These are phyloP conservation scores for Canavalia gladiata DNA, from an alignment of 306 rosid species.

Conservation along the genomic window DNA sequence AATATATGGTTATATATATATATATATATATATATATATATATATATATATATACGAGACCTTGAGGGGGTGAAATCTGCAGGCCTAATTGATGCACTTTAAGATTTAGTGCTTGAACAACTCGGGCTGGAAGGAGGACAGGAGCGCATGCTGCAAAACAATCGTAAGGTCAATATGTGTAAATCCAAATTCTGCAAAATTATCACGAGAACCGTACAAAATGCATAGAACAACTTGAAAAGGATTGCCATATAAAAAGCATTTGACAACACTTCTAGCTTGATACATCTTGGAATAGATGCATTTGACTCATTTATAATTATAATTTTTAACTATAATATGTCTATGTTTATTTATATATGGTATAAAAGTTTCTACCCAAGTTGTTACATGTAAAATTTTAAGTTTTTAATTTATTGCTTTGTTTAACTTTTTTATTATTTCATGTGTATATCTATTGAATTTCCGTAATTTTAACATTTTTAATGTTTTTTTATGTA, in stretches of 20 bases:
- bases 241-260: not conserved
- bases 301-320: too few species aligned
- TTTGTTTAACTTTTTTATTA: too few species aligned
- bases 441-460: too few species aligned
- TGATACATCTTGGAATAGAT: not conserved
- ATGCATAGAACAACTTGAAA: not conserved
- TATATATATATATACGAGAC: slow-evolving; percentile 25
- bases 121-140: slow-evolving; percentile 75
- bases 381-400: too few species aligned
- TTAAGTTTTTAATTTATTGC: too few species aligned
- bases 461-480: too few species aligned
- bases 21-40: too few species aligned
- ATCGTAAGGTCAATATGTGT: not conserved
- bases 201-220: too few species aligned
- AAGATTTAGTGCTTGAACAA: slow-evolving; percentile 78
- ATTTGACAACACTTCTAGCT: not conserved
- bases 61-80: slow-evolving; percentile 68
- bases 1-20: not conserved
- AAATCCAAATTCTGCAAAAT: not conserved
- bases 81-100: slow-evolving; percentile 70
- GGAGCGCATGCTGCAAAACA: slow-evolving; percentile 67
- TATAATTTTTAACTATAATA: too few species aligned
- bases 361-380: too few species aligned
- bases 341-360: too few species aligned
- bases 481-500: too few species aligned